These are phyloP conservation scores for Pythium monospermum DNA, from an alignment of 352 stramenopile genomes.

Conservation along the genomic window DNA sequence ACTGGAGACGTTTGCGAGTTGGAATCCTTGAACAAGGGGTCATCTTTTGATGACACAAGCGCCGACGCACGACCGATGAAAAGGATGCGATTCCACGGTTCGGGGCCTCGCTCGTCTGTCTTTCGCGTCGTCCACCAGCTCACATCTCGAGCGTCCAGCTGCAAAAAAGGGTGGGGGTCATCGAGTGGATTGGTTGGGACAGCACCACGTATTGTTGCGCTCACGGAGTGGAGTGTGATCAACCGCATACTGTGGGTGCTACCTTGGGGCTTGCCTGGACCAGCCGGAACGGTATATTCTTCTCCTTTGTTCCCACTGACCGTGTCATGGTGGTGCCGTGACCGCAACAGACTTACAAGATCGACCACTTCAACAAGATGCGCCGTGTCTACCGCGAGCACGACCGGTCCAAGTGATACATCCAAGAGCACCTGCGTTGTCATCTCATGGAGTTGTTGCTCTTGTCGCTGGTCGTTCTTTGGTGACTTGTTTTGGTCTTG, in stretches of 20 bases:
- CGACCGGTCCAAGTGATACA: constrained; percentile 4
- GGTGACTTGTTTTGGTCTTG: neutral
- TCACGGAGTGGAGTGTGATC: constrained; percentile 12
- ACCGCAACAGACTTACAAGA: constrained; percentile 7
- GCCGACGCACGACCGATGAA: neutral
- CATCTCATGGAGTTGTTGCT: neutral
- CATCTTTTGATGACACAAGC: neutral
- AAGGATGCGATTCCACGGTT: neutral
- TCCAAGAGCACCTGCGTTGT: neutral
- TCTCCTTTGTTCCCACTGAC: neutral
- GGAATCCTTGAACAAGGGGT: neutral
- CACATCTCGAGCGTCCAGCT: neutral
- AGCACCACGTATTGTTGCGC: neutral
- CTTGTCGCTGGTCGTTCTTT: neutral
- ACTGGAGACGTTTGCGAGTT: neutral
- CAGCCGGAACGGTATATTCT: neutral
- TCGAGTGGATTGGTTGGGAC: too few species aligned
- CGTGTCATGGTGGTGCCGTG: neutral
- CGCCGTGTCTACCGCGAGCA: neutral
- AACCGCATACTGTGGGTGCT: neutral
- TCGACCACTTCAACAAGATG: neutral
- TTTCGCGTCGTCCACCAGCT: constrained; percentile 3
- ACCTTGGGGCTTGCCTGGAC: neutral
- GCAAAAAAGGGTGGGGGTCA: too few species aligned
- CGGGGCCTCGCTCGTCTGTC: neutral